Conservation (phyloP, 2,329 filamentous ascomycete species). For the Lizonia empirigonia region DNA sequence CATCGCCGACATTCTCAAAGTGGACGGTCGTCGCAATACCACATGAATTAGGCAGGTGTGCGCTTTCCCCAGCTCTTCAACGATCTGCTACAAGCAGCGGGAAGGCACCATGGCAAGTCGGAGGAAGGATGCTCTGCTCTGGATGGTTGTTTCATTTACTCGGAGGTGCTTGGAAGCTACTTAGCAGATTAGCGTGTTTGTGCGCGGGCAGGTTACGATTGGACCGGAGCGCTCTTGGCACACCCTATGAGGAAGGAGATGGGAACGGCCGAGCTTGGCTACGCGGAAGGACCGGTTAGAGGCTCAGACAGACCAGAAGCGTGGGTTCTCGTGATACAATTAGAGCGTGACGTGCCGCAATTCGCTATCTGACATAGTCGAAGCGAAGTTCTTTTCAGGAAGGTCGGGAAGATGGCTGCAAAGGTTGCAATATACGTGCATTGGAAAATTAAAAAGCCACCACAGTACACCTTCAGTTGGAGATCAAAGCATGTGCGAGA, state of each 20-base stretch:
- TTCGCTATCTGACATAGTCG: constrained; percentile 10
- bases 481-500: no score
- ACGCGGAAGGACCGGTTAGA: constrained; percentile 20
- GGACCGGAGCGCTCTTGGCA: constrained; percentile 21
- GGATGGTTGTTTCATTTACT: constrained; percentile 38
- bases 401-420: constrained; percentile 19
- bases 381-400: constrained; percentile 27
- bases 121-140: constrained; percentile 17
- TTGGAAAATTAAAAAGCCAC: not conserved
- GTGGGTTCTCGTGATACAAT: constrained; percentile 21
- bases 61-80: constrained; percentile 10
- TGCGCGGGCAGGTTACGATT: constrained; percentile 19
- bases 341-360: constrained; percentile 20
- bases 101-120: constrained; percentile 26
- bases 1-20: constrained; percentile 11
- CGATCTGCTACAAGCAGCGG: constrained; percentile 27
- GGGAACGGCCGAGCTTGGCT: constrained; percentile 25
- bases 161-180: constrained; percentile 28
- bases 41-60: constrained; percentile 34
- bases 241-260: constrained; percentile 21
- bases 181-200: constrained; percentile 13
- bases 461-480: not conserved
- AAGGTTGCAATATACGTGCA: constrained; percentile 15
- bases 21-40: constrained; percentile 16
- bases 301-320: constrained; percentile 7